Conservation (phyloP, 108 stramenopile genomes). For the Nitzschia sp. region DNA sequence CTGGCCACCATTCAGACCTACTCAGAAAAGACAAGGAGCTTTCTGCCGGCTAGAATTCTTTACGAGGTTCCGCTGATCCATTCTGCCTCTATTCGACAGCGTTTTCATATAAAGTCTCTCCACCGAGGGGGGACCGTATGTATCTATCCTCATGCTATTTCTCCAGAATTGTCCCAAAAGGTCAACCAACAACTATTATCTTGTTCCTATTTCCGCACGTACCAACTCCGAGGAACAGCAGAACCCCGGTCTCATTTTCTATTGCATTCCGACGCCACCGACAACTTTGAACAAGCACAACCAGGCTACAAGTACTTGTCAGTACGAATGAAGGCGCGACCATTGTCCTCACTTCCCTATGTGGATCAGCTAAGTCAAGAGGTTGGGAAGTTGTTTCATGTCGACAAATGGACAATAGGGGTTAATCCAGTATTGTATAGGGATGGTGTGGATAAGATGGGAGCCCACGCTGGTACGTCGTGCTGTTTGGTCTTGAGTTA, state of each 20-base stretch:
- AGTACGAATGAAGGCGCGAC: slow-evolving; percentile 31
- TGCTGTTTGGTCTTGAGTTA: no score
- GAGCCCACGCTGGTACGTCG: slow-evolving; percentile 47
- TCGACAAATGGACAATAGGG: slow-evolving; percentile 45
- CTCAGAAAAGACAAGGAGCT: no score
- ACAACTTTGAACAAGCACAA: slow-evolving; percentile 7
- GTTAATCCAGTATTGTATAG: slow-evolving; percentile 53
- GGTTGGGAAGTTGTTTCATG: slow-evolving; percentile 9
- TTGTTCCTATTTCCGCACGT: slow-evolving; percentile 24
- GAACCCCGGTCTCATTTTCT: slow-evolving; percentile 39
- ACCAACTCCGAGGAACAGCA: slow-evolving; percentile 19
- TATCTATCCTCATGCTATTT: slow-evolving; percentile 9
- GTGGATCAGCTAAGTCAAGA: slow-evolving; percentile 16
- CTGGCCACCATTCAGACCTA: no score
- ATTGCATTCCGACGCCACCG: slow-evolving; percentile 27
- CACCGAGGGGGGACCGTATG: not conserved
- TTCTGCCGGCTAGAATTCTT: no score
- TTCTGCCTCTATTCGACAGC: no score
- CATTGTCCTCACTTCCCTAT: slow-evolving; percentile 18
- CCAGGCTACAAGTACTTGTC: slow-evolving; percentile 35
- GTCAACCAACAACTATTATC: slow-evolving; percentile 16
- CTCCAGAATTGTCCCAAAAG: not conserved
- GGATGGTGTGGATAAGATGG: slow-evolving; percentile 52
- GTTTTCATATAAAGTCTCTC: not conserved
- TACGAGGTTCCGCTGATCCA: no score